Conservation (phyloP, 164 flowering plant genomes). For the Malania oleifera region DNA sequence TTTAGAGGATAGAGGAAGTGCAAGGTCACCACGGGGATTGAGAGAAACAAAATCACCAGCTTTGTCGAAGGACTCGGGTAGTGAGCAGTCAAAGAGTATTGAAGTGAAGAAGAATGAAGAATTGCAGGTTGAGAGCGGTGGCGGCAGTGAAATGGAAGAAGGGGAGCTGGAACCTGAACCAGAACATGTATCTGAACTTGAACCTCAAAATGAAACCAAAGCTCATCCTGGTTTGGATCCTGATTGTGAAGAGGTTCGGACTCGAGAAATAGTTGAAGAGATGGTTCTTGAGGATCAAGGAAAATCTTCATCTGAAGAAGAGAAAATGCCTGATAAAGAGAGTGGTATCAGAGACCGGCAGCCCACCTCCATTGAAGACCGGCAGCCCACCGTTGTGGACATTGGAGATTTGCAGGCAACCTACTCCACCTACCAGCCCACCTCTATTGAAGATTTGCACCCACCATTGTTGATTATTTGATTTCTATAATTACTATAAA, state of each 20-base stretch:
- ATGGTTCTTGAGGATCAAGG: conserved; percentile 10
- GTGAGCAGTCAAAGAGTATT: conserved; percentile 64
- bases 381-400: no score
- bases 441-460: no score
- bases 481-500: no score
- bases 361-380: no score
- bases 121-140: conserved; percentile 34
- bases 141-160: conserved; percentile 80
- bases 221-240: conserved; percentile 5
- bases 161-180: conserved; percentile 79
- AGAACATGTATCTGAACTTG: no score
- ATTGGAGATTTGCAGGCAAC: no score
- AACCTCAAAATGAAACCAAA: conserved; percentile 12
- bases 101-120: conserved; percentile 58
- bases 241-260: conserved; percentile 15
- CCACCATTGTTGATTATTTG: no score
- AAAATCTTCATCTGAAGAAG: conserved; percentile 14
- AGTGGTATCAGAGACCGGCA: no score
- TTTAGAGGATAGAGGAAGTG: conserved; percentile 32
- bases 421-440: no score
- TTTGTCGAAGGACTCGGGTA: conserved; percentile 36
- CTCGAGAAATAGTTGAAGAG: conserved; percentile 14
- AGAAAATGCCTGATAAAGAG: conserved; percentile 12
- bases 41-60: conserved; percentile 14
- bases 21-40: conserved; percentile 30